Evolutionary conservation across 768 basidiomycete species (phyloP).

Genomic region (Mycena floridula): DNA sequence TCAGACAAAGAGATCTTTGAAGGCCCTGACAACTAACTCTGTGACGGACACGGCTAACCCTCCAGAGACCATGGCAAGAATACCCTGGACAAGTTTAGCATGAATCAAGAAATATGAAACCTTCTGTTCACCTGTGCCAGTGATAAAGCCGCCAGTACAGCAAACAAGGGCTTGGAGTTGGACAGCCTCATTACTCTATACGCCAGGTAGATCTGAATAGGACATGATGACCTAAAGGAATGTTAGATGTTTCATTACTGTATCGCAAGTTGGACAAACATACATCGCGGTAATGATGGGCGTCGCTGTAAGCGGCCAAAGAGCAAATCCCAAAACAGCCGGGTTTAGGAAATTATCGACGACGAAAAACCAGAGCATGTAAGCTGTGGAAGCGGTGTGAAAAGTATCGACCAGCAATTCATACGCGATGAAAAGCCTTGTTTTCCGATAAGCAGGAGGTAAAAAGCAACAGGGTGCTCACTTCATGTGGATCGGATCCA

Average conservation of each 20-base stretch:
- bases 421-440: conserved; percentile 9
- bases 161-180: conserved; percentile 2
- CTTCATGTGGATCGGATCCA: too few relatives aligned
- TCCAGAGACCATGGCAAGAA: background rate
- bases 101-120: too few relatives aligned
- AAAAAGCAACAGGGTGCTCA: too few relatives aligned
- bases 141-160: background rate
- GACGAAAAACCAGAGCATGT: conserved; percentile 12
- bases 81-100: too few relatives aligned
- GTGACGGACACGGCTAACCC: background rate
- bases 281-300: conserved; percentile 9
- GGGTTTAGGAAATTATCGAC: conserved; percentile 12
- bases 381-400: conserved; percentile 7
- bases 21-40: too few relatives aligned
- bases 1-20: too few relatives aligned
- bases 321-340: conserved; percentile 5
- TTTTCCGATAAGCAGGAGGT: too few relatives aligned
- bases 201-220: conserved; percentile 6
- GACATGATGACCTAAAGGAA: conserved; percentile 6
- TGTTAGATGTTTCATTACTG: background rate
- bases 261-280: too few relatives aligned
- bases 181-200: conserved; percentile 2
- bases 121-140: background rate
- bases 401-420: conserved; percentile 12
- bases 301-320: conserved; percentile 11